These are phyloP conservation scores for Mycena epipterygia DNA, from an alignment of 768 basidiomycete species.

Conservation along the genomic window DNA sequence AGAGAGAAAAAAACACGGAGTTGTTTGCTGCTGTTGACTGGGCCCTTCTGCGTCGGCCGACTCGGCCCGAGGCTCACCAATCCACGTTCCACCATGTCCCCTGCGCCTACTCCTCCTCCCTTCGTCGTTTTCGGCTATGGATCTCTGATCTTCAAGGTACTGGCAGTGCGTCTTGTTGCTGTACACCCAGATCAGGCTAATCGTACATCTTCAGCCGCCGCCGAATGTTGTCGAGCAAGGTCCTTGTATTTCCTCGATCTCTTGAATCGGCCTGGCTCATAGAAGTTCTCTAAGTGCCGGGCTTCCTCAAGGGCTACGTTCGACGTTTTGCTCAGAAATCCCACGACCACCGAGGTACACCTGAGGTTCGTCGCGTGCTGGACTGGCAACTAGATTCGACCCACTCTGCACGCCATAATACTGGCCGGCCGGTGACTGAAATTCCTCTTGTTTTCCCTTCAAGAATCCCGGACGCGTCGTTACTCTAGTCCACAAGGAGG, in stretches of 20 bases:
- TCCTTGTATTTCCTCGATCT: slow-evolving; percentile 45
- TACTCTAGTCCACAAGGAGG: slow-evolving; percentile 88
- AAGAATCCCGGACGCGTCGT: slow-evolving; percentile 92
- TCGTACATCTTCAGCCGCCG: slow-evolving; percentile 69
- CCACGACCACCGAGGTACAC: slow-evolving; percentile 94
- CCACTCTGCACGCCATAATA: not conserved
- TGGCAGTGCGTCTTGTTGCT: not conserved
- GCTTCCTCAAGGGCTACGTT: slow-evolving; percentile 92
- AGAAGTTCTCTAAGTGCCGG: slow-evolving; percentile 59
- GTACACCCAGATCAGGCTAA: not conserved
- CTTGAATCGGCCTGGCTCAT: not conserved
- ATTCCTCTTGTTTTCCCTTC: not conserved
- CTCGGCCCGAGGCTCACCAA: not conserved
- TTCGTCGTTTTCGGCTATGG: slow-evolving; percentile 95
- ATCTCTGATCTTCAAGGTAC: slow-evolving; percentile 92
- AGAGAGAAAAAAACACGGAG: not conserved
- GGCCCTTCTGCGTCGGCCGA: no score
- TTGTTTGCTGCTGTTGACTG: not conserved
- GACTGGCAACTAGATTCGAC: no score
- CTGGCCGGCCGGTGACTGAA: not conserved
- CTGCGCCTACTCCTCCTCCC: slow-evolving; percentile 31
- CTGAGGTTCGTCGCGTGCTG: slow-evolving; percentile 67
- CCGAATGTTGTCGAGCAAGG: slow-evolving; percentile 82
- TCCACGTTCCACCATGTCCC: not conserved
- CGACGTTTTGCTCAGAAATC: slow-evolving; percentile 92